Base-by-base conservation (phyloP, 2,329 filamentous ascomycete genomes). In the Trichoderma sp. region DNA sequence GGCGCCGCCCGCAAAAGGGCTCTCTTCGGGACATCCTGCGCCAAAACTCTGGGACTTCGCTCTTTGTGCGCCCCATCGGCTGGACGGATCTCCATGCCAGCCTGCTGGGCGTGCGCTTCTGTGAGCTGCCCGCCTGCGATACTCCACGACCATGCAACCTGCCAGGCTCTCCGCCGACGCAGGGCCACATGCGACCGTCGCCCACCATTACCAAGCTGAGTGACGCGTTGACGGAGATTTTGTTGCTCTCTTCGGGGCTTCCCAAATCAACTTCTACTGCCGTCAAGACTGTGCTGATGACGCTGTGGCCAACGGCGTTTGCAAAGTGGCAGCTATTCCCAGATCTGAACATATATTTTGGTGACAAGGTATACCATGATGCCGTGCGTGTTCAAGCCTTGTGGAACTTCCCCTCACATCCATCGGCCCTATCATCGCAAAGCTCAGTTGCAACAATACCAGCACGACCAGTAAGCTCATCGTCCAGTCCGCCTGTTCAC, bases 21-120 rank as follows among this genome's bases (percentile, higher is more conserved):
- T 88, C 86, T 0, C 77, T 89, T 26, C 84, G 83, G 73, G 84
- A 85, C 70, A 79, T 86, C 55, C 79, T 89, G 70, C 82, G 83
- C 70, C 78, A 84, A 26, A 74, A 88, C 73, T 75, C 81, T 39
- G 82, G 84, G 54, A 76, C 75, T 0, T 80, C 82, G 0, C 83
- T 89, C 24, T 87, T 83, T 69, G 76, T 85, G 59, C 80, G 82
- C 30, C 86, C 86, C 2, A 83, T 87, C 56, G 83, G 81, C 73
- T 89, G 86, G 86, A 87, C 83, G 18, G 85, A 87, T 66, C 68
- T 79, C 1, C 86, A 89, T 69, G 73, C 80, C 11, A 75, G 78
- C 54, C 76, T 87, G 2, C 83, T 88, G 6, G 81, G 81, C 28
- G 83, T 80, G 18, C 76, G 76, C 54, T 88, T 87, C 76, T 70